phyloP scores from a whole-genome alignment of 768 basidiomycete genomes.

The Agrocybe chaxingu region DNA sequence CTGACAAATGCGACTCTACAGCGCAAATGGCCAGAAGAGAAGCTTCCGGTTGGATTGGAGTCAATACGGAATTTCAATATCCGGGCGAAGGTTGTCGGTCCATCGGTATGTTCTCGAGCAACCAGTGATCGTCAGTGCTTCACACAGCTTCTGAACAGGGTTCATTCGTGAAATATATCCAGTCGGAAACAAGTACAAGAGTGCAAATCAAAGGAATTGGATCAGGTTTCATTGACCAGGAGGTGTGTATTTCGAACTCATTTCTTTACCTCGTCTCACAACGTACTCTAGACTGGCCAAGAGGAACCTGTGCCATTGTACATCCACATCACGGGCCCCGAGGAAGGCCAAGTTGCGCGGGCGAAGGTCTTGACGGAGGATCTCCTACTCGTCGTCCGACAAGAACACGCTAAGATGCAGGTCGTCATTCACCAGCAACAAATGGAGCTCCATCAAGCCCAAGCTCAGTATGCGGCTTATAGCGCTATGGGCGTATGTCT shows the following conservation, averaged over 20 bases:
- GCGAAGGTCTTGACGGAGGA: slow-evolving; percentile 89
- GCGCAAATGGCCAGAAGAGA: slow-evolving; percentile 99
- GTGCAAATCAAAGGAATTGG: slow-evolving; percentile 97
- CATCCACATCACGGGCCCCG: slow-evolving; percentile 93
- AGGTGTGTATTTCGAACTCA: slow-evolving; percentile 6
- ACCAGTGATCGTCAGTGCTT: not conserved
- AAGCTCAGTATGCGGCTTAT: slow-evolving; percentile 77
- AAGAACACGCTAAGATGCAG: slow-evolving; percentile 84
- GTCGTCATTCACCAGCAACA: slow-evolving; percentile 66
- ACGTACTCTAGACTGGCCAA: slow-evolving; percentile 57
- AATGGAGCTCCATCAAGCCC: slow-evolving; percentile 84
- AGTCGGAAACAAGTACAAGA: slow-evolving; percentile 91
- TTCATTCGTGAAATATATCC: slow-evolving; percentile 97
- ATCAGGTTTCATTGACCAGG: slow-evolving; percentile 85
- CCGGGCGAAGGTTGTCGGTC: slow-evolving; percentile 95
- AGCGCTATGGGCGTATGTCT: slow-evolving; percentile 54
- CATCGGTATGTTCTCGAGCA: slow-evolving; percentile 56
- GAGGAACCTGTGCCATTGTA: slow-evolving; percentile 90
- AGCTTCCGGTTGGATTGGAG: slow-evolving; percentile 85
- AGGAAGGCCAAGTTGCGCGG: slow-evolving; percentile 80
- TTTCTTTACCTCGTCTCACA: not conserved
- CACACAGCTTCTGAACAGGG: slow-evolving; percentile 45
- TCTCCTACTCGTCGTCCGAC: slow-evolving; percentile 81
- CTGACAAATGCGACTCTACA: slow-evolving; percentile 22
- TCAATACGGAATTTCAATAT: slow-evolving; percentile 96